These are phyloP conservation scores for Baudoinia panamericana DNA, from an alignment of 495 filamentous ascomycete genomes.

Conservation along the genomic window DNA sequence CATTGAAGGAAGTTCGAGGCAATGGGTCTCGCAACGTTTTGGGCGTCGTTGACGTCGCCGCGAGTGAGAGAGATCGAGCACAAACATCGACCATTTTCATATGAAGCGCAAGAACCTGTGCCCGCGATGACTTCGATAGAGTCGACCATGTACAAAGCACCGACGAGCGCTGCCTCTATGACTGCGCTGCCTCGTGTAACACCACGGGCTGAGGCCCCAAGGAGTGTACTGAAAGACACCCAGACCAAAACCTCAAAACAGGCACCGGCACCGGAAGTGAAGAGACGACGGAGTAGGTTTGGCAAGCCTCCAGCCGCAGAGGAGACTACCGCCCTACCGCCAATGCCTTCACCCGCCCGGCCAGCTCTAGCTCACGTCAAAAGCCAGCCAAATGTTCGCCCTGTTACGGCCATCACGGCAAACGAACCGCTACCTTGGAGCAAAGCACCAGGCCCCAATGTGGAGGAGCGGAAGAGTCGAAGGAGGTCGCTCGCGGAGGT, in stretches of 20 bases:
- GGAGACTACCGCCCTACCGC: constrained; percentile 1
- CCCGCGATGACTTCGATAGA: not conserved
- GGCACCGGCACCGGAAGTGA: too few species aligned
- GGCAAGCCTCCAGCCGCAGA: constrained; percentile 4
- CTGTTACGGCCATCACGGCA: constrained; percentile 5
- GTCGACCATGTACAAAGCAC: too few species aligned
- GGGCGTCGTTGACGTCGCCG: not conserved
- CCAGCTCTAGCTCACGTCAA: not conserved
- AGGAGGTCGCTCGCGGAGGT: not conserved
- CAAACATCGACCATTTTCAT: constrained; percentile 6
- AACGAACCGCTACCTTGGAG: constrained; percentile 7
- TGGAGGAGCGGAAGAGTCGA: constrained; percentile 7
- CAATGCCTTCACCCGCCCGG: not conserved
- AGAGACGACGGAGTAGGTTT: constrained; percentile 10
- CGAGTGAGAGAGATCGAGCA: constrained; percentile 6
- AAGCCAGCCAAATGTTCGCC: not conserved
- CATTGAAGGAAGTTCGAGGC: too few species aligned
- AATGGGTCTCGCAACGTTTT: constrained; percentile 3
- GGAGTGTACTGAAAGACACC: too few species aligned
- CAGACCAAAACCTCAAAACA: too few species aligned
- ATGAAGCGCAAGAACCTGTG: not conserved
- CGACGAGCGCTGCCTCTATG: too few species aligned
- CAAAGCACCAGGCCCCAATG: not conserved
- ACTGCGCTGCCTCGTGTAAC: too few species aligned
- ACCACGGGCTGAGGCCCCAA: too few species aligned